These are phyloP conservation scores for Jaapia argillacea DNA, from an alignment of 768 basidiomycete species.

Conservation along the genomic window DNA sequence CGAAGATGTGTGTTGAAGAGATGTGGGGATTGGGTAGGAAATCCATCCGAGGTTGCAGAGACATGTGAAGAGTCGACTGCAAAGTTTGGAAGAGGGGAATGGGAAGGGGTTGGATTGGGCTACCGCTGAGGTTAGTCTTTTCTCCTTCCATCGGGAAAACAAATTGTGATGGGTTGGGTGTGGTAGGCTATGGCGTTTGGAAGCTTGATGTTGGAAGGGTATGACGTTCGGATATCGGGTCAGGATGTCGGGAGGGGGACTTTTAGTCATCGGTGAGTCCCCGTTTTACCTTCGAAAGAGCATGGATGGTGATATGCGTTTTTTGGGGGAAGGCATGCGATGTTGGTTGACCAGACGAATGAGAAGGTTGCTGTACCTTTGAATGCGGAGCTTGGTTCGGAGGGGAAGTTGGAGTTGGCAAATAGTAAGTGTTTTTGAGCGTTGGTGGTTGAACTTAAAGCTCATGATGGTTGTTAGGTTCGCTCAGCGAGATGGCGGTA, in stretches of 20 bases:
- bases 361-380: constrained; percentile 76
- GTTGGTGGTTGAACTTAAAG: not conserved
- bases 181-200: constrained; percentile 79
- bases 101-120: constrained; percentile 81
- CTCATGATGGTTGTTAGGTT: constrained; percentile 35
- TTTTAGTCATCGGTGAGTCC: constrained; percentile 61
- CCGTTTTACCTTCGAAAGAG: not conserved
- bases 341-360: constrained; percentile 83
- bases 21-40: constrained; percentile 33
- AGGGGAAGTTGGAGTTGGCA: constrained; percentile 73
- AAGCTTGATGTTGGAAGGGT: constrained; percentile 72
- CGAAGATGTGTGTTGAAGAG: not conserved
- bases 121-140: constrained; percentile 62
- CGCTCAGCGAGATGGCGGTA: constrained; percentile 83
- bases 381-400: constrained; percentile 52
- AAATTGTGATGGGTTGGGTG: no score
- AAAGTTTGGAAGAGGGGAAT: constrained; percentile 40
- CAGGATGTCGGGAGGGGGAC: constrained; percentile 91
- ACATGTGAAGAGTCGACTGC: constrained; percentile 71
- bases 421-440: constrained; percentile 51
- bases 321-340: constrained; percentile 54
- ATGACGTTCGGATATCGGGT: constrained; percentile 81
- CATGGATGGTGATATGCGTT: not conserved
- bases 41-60: constrained; percentile 71
- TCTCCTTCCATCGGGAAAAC: not conserved